Evolutionary conservation across 768 basidiomycete genomes (phyloP), one percentile per base, ranked within the genome.

Genomic region (Mycena floridula): DNA sequence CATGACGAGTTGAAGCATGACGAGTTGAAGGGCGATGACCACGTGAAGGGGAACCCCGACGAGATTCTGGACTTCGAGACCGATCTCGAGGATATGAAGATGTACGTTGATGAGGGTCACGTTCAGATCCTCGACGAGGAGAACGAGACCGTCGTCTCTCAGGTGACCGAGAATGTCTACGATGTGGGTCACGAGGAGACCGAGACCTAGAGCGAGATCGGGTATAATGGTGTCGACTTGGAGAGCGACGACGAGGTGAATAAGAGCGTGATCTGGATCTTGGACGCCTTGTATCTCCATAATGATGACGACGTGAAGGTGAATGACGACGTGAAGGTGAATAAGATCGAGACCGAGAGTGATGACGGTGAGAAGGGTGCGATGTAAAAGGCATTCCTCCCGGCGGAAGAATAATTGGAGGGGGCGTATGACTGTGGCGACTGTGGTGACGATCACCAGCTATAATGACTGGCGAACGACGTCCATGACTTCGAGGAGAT

Each of bases 271-370:
- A 52, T 20, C 51, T 25, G 20, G 22, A 36, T 5, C 22, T 6
- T 5, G 12, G 23, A 40, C 38, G 38, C n/a, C 44, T 42, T 20
- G 35, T 38, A 27, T 40, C 50, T 16, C 23, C 30, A 32, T 48
- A 24, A 37, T 25, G 47, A 28, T 45, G 40, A 42, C 26, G 47
- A 39, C 44, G 56, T 43, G 60, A 56, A 26, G 42, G 53, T 11
- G 65, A 59, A 23, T 55, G 54, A 18, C 63, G 59, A 15, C 50
- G 49, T 13, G 57, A 57, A 35, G 43, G 20, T 25, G 46, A 44
- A 36, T 42, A 59, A 24, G 59, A 59, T 22, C 54, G 56, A 21
- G 52, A 50, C 22, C 44, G 59, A 20, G n/a, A 42, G 43, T n/a
- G n/a, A n/a, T n/a, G n/a, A n/a, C n/a, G n/a, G n/a, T n/a, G n/a